Percentiles rank a stretch among this genome's conserved stretches.
phyloP scores from a whole-genome alignment of 163 green algal species.

The Chloromonas sp. region DNA sequence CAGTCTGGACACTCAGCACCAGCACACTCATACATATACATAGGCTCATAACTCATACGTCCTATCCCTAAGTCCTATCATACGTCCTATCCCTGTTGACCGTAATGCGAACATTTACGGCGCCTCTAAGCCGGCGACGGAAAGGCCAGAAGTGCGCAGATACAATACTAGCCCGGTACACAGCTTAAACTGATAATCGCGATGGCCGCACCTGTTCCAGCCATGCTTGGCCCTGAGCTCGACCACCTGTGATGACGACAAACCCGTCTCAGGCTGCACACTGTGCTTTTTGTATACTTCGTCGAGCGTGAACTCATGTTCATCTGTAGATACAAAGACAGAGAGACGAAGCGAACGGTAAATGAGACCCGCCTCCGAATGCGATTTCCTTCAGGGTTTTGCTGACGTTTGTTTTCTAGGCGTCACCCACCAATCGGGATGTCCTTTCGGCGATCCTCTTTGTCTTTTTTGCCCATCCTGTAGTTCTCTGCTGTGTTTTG shows the following conservation, averaged over 20 bases:
- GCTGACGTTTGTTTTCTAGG: too few species aligned
- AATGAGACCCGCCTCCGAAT: not conserved
- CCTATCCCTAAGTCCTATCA: too few species aligned
- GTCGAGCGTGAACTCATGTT: conserved; percentile 43
- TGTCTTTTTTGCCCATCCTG: not conserved
- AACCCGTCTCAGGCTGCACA: conserved; percentile 20
- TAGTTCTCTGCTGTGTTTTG: too few species aligned
- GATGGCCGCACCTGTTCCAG: conserved; percentile 28
- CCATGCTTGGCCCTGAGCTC: conserved; percentile 46
- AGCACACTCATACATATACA: too few species aligned
- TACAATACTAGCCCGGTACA: too few species aligned
- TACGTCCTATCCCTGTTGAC: too few species aligned
- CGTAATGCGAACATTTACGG: too few species aligned
- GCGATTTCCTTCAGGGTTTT: not conserved
- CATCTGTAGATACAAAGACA: conserved; percentile 7
- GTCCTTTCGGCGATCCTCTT: conserved; percentile 16
- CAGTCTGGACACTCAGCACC: too few species aligned
- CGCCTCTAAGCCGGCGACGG: too few species aligned
- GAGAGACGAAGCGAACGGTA: not conserved
- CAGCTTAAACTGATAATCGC: too few species aligned
- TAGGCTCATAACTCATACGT: too few species aligned
- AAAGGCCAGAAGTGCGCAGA: too few species aligned
- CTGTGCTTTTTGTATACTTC: conserved; percentile 47
- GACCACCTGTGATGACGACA: conserved; percentile 44
- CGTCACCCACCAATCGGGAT: conserved; percentile 8